A percentile compares a stretch with the other conserved stretches of the same genome.
Conservation (phyloP, 495 filamentous ascomycete species). For the Melanomma pulvis-pyrius region DNA sequence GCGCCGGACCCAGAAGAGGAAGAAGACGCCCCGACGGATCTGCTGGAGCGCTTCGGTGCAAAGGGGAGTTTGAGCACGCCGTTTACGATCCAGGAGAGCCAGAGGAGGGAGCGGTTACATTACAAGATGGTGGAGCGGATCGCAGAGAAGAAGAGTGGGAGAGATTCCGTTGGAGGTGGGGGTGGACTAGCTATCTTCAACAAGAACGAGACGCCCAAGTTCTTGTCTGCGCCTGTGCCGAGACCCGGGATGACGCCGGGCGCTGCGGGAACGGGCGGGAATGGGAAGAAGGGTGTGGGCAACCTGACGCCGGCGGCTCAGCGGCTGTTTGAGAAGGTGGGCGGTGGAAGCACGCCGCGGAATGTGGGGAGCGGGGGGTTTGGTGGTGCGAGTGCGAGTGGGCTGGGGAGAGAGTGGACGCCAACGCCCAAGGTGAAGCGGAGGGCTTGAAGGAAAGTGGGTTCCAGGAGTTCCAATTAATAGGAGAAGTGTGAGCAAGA, state of each 20-base stretch:
- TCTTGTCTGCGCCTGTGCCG: slow-evolving; percentile 67
- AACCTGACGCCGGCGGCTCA: slow-evolving; percentile 79
- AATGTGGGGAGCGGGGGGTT: slow-evolving; percentile 42
- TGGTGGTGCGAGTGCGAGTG: slow-evolving; percentile 33
- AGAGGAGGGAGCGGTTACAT: slow-evolving; percentile 80
- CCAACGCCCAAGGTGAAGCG: slow-evolving; percentile 53
- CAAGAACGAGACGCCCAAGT: slow-evolving; percentile 62
- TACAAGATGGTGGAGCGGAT: slow-evolving; percentile 88
- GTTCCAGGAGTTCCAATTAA: no score
- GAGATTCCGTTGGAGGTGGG: background rate
- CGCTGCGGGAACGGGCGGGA: background rate
- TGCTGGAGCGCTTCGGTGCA: slow-evolving; percentile 53
- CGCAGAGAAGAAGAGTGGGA: slow-evolving; percentile 64
- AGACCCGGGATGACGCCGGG: slow-evolving; percentile 7
- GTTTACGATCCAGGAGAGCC: slow-evolving; percentile 76
- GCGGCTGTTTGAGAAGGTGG: slow-evolving; percentile 63
- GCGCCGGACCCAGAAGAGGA: slow-evolving; percentile 39
- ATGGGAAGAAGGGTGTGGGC: slow-evolving; percentile 43
- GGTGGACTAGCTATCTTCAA: slow-evolving; percentile 32
- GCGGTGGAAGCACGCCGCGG: slow-evolving; percentile 48
- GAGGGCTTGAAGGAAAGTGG: slow-evolving; percentile 20
- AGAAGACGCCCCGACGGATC: slow-evolving; percentile 35
- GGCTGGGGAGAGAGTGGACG: slow-evolving; percentile 55
- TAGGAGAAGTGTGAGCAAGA: no score
- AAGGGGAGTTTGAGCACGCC: slow-evolving; percentile 69